Evolutionary conservation across 2,329 filamentous ascomycete genomes (phyloP).

Genomic region (Sporothrix globosa): DNA sequence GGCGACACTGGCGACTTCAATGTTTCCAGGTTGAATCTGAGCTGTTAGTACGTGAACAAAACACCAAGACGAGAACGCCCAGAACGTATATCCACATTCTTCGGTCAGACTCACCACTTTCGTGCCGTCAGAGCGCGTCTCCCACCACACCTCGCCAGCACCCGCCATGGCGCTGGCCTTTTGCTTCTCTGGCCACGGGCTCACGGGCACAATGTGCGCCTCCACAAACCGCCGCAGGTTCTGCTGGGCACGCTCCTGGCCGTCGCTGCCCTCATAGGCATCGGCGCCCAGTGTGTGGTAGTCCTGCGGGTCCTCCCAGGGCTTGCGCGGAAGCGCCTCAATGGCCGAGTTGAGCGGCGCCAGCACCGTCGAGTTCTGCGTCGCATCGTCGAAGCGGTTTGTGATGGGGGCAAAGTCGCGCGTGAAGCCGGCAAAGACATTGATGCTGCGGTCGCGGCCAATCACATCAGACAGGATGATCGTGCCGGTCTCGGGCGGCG

Average conservation of each 20-base stretch:
- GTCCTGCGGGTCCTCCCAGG: conserved; percentile 79
- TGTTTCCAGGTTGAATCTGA: conserved; percentile 76
- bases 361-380: conserved; percentile 77
- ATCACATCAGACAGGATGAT: conserved; percentile 84
- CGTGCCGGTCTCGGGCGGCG: conserved; percentile 42
- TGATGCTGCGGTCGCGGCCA: conserved; percentile 74
- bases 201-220: conserved; percentile 75
- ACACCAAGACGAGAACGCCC: background rate
- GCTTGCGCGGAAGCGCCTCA: conserved; percentile 76
- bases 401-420: conserved; percentile 73
- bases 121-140: conserved; percentile 64
- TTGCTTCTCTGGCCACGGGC: conserved; percentile 71
- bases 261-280: conserved; percentile 75
- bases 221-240: conserved; percentile 84
- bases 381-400: conserved; percentile 66
- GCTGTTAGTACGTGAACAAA: conserved; percentile 12
- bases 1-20: conserved; percentile 75
- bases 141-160: conserved; percentile 78
- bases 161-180: conserved; percentile 69
- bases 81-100: background rate
- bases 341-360: conserved; percentile 85
- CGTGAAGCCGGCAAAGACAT: conserved; percentile 80
- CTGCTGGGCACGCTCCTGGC: conserved; percentile 72
- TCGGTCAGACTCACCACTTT: conserved; percentile 59
- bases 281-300: conserved; percentile 67